Evolutionary conservation across 78 protist species (phyloP).

Genomic region (Capsaspora owczarzaki): DNA sequence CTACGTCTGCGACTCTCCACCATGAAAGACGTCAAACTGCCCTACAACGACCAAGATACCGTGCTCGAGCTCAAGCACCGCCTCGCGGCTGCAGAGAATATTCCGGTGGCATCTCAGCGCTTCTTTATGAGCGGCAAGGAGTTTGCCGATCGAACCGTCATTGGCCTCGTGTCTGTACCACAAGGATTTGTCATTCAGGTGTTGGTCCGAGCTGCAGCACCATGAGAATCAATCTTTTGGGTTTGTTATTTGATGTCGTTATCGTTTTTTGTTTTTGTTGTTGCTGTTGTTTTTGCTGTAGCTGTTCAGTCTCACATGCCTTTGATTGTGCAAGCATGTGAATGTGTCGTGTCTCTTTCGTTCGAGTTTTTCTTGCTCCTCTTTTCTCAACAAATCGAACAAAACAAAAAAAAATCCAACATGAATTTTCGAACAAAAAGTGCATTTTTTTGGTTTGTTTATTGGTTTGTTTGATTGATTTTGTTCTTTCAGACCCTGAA

Average conservation of each 20-base stretch:
- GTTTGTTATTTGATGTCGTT: not conserved
- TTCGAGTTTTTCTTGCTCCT: too few species aligned
- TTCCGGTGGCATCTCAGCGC: not conserved
- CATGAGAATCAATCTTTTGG: not conserved
- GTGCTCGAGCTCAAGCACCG: not conserved
- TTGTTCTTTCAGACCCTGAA: too few species aligned
- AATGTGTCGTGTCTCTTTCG: too few species aligned
- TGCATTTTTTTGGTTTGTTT: too few species aligned
- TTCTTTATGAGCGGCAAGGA: not conserved
- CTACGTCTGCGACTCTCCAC: not conserved
- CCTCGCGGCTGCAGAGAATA: not conserved
- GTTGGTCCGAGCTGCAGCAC: not conserved
- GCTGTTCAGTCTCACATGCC: too few species aligned
- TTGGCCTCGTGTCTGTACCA: not conserved
- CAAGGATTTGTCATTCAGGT: not conserved
- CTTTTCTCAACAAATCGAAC: too few species aligned
- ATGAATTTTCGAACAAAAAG: too few species aligned
- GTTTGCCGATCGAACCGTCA: not conserved
- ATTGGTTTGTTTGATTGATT: too few species aligned
- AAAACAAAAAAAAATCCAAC: too few species aligned
- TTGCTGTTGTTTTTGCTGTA: not conserved
- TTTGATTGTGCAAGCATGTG: too few species aligned
- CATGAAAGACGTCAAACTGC: not conserved
- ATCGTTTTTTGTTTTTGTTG: slow-evolving; percentile 5
- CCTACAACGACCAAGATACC: not conserved